Percentiles rank a stretch among this genome's conserved stretches.
phyloP scores from a whole-genome alignment of 441 rosid species.

The Populus hybrid region DNA sequence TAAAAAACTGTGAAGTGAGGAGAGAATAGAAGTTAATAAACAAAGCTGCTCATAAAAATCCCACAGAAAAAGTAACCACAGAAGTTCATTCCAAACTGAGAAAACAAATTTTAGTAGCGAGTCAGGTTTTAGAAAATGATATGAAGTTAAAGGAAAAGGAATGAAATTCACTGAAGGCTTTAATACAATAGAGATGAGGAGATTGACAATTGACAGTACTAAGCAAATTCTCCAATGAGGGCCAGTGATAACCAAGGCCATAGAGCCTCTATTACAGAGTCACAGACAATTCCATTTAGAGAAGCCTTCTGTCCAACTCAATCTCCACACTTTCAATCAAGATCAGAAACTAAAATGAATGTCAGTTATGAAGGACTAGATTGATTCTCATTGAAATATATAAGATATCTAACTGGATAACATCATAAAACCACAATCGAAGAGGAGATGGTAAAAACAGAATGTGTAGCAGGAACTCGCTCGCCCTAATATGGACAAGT shows the following conservation, averaged over 20 bases:
- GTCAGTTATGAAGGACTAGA: neutral
- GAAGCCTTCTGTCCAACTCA: neutral
- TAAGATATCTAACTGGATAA: too few species aligned
- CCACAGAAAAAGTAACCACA: neutral
- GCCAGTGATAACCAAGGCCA: neutral
- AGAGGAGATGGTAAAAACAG: too few species aligned
- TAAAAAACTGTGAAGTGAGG: slow-evolving; percentile 50
- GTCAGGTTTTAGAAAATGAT: neutral
- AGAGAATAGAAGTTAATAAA: slow-evolving; percentile 4
- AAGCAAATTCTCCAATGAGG: neutral
- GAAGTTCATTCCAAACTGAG: neutral
- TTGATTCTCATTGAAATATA: neutral
- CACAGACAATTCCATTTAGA: neutral
- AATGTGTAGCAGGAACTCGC: neutral
- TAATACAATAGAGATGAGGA: neutral
- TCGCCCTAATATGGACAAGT: neutral
- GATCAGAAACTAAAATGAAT: neutral
- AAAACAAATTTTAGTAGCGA: neutral
- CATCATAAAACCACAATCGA: too few species aligned
- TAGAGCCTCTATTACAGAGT: too few species aligned
- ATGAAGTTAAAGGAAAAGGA: neutral
- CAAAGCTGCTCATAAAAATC: neutral
- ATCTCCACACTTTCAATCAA: neutral
- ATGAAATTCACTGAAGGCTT: neutral
- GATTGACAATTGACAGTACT: neutral